These are phyloP conservation scores for Lentinula detonsa DNA, from an alignment of 768 basidiomycete species.

Conservation along the genomic window DNA sequence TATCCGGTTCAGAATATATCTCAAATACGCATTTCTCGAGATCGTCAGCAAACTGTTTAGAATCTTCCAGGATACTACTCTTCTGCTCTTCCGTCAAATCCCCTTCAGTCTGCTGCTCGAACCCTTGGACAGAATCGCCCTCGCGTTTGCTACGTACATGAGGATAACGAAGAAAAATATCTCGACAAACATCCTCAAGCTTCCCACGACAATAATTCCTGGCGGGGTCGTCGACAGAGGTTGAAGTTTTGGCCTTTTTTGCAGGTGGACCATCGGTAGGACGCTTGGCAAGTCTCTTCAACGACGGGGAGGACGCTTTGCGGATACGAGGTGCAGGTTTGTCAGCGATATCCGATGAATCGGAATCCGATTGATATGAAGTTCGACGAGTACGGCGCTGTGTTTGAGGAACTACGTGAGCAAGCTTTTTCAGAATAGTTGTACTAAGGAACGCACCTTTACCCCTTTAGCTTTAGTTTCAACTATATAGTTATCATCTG, in stretches of 20 bases:
- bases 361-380: slow-evolving; percentile 30
- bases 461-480: slow-evolving; percentile 4
- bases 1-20: slow-evolving; percentile 73
- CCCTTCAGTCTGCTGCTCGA: slow-evolving; percentile 37
- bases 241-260: slow-evolving; percentile 40
- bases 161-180: slow-evolving; percentile 70
- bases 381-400: slow-evolving; percentile 41
- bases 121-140: slow-evolving; percentile 12
- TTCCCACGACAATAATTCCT: slow-evolving; percentile 79
- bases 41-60: slow-evolving; percentile 59
- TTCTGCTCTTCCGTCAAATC: slow-evolving; percentile 59
- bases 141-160: slow-evolving; percentile 30
- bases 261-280: slow-evolving; percentile 29
- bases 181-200: slow-evolving; percentile 62
- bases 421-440: not conserved
- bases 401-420: not conserved
- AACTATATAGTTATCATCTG: slow-evolving; percentile 6
- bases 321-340: slow-evolving; percentile 21
- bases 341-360: slow-evolving; percentile 20
- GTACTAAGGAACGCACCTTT: not conserved
- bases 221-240: slow-evolving; percentile 59
- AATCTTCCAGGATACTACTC: slow-evolving; percentile 45
- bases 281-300: slow-evolving; percentile 54
- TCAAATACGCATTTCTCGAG: slow-evolving; percentile 77
- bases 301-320: slow-evolving; percentile 20